Evolutionary conservation across 2,329 filamentous ascomycete genomes (phyloP).

Genomic region (Neopestalotiopsis sp.): DNA sequence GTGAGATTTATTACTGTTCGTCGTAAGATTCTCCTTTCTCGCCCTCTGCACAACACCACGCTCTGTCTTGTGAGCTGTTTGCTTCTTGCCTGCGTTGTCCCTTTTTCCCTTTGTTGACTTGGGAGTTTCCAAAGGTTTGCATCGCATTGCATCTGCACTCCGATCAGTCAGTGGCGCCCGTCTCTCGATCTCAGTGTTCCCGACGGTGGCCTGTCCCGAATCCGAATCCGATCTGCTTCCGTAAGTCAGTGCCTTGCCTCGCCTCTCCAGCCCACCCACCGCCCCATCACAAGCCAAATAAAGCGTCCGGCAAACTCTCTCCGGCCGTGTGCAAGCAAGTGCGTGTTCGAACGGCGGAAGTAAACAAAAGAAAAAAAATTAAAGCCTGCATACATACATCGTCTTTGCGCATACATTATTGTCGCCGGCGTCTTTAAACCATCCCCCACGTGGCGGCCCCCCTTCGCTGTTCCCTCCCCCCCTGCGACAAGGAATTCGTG

Average conservation of each 20-base stretch:
- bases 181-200: not conserved
- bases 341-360: not conserved
- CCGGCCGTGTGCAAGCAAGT: not conserved
- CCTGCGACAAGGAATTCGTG: not conserved
- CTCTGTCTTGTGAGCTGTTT: not conserved
- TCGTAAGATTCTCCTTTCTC: conserved; percentile 7
- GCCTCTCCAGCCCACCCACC: conserved; percentile 6
- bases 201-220: not conserved
- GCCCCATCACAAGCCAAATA: conserved; percentile 12
- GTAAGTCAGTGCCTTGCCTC: conserved; percentile 1
- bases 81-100: conserved; percentile 3
- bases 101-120: conserved; percentile 11
- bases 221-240: conserved; percentile 10
- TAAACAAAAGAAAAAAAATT: not conserved
- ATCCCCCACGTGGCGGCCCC: not conserved
- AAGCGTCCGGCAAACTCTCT: not conserved
- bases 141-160: not conserved
- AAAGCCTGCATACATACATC: too few relatives aligned
- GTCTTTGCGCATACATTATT: not conserved
- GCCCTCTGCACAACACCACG: conserved; percentile 1
- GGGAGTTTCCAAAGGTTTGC: not conserved
- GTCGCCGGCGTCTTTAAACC: not conserved
- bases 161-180: not conserved
- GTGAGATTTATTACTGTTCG: not conserved
- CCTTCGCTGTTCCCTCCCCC: not conserved